Percentiles rank a stretch among this genome's conserved stretches.
phyloP scores from a whole-genome alignment of 1,284 basidiomycete genomes.

The Ustilago sp. region DNA sequence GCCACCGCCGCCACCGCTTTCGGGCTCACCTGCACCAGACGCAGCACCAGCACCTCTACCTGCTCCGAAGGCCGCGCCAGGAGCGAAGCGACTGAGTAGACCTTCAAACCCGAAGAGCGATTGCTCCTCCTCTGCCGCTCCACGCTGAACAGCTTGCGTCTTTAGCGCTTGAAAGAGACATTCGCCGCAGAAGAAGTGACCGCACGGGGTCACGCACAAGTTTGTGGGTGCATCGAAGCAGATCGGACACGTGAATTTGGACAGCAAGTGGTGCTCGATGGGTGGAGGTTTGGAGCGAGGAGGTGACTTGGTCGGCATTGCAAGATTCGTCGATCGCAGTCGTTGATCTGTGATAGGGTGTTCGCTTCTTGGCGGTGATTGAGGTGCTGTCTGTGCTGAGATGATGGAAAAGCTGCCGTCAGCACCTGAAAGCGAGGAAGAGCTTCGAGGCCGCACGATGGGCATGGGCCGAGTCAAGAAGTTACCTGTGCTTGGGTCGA shows the following conservation, averaged over 20 bases:
- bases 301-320: slow-evolving; percentile 40
- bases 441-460: slow-evolving; percentile 24
- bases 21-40: neutral
- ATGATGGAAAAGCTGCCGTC: slow-evolving; percentile 29
- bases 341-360: slow-evolving; percentile 46
- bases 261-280: slow-evolving; percentile 52
- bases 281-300: slow-evolving; percentile 48
- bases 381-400: slow-evolving; percentile 19
- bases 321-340: slow-evolving; percentile 28
- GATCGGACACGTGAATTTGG: slow-evolving; percentile 62
- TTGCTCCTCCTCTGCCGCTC: slow-evolving; percentile 41
- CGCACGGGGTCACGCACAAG: slow-evolving; percentile 56
- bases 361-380: slow-evolving; percentile 17
- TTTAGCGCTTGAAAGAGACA: slow-evolving; percentile 62
- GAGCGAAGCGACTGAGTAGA: slow-evolving; percentile 46
- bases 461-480: slow-evolving; percentile 38
- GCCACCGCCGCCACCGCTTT: neutral
- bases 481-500: slow-evolving; percentile 31
- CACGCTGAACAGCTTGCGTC: slow-evolving; percentile 48
- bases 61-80: slow-evolving; percentile 10
- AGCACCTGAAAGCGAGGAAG: slow-evolving; percentile 10
- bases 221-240: slow-evolving; percentile 61
- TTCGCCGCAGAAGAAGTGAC: slow-evolving; percentile 64
- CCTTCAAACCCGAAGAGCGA: slow-evolving; percentile 17
- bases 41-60: slow-evolving; percentile 5